phyloP scores from a whole-genome alignment of 2,329 filamentous ascomycete genomes.

The Hirsutella thompsonii region DNA sequence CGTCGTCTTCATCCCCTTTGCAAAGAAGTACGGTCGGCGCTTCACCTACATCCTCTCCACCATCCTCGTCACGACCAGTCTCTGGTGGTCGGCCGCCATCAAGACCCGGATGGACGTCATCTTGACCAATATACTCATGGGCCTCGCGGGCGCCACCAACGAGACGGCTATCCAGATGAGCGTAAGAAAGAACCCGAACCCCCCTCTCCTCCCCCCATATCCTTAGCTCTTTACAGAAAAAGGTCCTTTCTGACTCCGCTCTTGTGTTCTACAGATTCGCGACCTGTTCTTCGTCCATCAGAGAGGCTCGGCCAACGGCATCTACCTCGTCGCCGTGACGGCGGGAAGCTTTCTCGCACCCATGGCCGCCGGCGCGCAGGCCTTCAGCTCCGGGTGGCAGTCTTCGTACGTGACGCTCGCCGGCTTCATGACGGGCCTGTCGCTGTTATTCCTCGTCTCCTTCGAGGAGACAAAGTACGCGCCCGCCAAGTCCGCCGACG shows the following conservation, averaged over 20 bases:
- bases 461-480: constrained; percentile 17
- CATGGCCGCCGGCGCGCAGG: constrained; percentile 15
- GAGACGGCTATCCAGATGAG: constrained; percentile 26
- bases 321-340: constrained; percentile 19
- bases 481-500: constrained; percentile 3
- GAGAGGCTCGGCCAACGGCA: constrained; percentile 16
- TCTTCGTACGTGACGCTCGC: constrained; percentile 11
- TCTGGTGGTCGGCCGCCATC: constrained; percentile 12
- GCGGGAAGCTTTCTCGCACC: constrained; percentile 17
- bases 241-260: not conserved
- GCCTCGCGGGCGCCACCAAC: constrained; percentile 24
- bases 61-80: constrained; percentile 9
- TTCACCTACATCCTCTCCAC: constrained; percentile 16
- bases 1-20: constrained; percentile 20
- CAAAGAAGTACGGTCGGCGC: constrained; percentile 21
- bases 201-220: too few relatives aligned
- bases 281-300: constrained; percentile 19
- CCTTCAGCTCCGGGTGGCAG: constrained; percentile 12
- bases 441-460: constrained; percentile 6
- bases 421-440: not conserved
- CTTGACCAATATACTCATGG: constrained; percentile 13
- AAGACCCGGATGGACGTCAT: constrained; percentile 11
- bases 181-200: constrained; percentile 5
- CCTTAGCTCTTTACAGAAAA: too few relatives aligned
- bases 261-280: not conserved